Evolutionary conservation across 164 flowering plant species (phyloP).

Genomic region (grape (Vitis vinifera)): DNA sequence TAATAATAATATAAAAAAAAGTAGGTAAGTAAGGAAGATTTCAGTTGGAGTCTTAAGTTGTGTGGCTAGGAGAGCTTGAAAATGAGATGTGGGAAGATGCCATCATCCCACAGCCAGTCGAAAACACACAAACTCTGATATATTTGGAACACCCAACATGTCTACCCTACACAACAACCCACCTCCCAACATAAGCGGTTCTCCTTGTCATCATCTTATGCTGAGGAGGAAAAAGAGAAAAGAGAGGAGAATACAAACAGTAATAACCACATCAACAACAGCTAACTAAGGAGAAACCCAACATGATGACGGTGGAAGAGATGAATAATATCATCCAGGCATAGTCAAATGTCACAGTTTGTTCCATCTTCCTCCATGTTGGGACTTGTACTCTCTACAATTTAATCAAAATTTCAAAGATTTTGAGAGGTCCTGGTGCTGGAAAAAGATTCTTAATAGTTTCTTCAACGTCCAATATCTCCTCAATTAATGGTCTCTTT

Average conservation of each 20-base stretch:
- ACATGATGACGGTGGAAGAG: slow-evolving; percentile 16
- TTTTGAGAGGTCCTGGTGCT: background rate
- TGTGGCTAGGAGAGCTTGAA: background rate
- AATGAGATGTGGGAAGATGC: background rate
- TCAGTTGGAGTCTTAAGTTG: background rate
- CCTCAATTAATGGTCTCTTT: too few species aligned
- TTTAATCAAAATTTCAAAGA: background rate
- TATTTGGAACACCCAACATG: slow-evolving; percentile 24
- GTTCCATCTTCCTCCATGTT: background rate
- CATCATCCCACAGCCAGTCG: slow-evolving; percentile 11
- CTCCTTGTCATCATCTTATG: slow-evolving; percentile 13
- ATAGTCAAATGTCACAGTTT: background rate
- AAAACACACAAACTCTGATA: slow-evolving; percentile 13
- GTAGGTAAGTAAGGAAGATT: background rate
- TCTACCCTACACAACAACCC: slow-evolving; percentile 31
- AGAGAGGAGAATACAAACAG: background rate
- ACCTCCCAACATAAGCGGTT: slow-evolving; percentile 30
- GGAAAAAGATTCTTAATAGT: too few species aligned
- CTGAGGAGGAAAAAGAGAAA: background rate
- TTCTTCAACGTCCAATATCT: too few species aligned
- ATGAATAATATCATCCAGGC: slow-evolving; percentile 21
- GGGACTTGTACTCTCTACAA: background rate
- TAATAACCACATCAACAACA: background rate
- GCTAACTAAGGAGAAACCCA: background rate
- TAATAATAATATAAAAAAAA: too few species aligned